Evolutionary conservation across 2,329 filamentous ascomycete genomes (phyloP).

Genomic region (Alternaria sp.): DNA sequence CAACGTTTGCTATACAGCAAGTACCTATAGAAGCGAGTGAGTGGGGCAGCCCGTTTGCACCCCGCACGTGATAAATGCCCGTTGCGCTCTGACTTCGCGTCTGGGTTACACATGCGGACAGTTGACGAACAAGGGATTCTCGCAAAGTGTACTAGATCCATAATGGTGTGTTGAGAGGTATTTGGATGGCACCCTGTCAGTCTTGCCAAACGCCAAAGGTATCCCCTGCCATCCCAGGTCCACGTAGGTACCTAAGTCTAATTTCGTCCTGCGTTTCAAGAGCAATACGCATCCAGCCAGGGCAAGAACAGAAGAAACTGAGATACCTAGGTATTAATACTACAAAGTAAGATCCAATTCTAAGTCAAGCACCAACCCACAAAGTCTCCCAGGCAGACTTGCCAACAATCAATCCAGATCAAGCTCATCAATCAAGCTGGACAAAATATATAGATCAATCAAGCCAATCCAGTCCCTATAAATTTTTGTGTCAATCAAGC

Average conservation of each 20-base stretch:
- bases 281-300: neutral
- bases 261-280: neutral
- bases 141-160: neutral
- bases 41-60: conserved; percentile 20
- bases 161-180: neutral
- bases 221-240: neutral
- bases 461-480: too few species aligned
- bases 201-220: neutral
- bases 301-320: neutral
- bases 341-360: neutral
- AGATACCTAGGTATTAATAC: too few species aligned
- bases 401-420: too few species aligned
- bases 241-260: neutral
- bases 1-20: conserved; percentile 2
- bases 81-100: neutral
- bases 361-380: too few species aligned
- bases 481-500: too few species aligned
- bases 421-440: too few species aligned
- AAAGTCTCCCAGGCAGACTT: too few species aligned
- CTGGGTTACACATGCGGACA: neutral
- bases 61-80: conserved; percentile 11
- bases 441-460: too few species aligned
- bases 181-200: neutral
- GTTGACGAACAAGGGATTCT: too few species aligned
- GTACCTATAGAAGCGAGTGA: conserved; percentile 4